Evolutionary conservation across 2,329 filamentous ascomycete species (phyloP), one percentile per base, ranked within the genome.

Genomic region (Epichloe sp.): DNA sequence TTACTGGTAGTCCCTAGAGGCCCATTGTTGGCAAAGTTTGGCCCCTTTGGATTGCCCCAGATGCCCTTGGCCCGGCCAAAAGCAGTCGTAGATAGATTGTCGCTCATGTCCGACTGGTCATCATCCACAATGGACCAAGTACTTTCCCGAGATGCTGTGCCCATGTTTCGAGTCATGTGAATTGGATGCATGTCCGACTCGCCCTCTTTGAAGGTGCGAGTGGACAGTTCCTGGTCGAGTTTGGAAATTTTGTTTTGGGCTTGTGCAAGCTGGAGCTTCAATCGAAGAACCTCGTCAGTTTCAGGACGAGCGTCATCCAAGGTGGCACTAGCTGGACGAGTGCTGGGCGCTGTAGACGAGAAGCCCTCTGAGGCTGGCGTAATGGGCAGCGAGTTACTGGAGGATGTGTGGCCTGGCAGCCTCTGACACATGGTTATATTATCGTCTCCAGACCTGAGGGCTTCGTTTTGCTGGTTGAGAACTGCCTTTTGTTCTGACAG

Each of bases 181-280:
- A 60, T 54, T 38, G 47, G 42, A 21, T 58, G 51, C 3, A 52
- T 19, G 1, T 68, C 62, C 3, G 59, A 52, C 2, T 79, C 83
- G 23, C 34, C 71, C 58, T 79, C 71, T 59, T 79, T 80, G 36
- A 72, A 71, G 51, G 80, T 75, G 34, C 80, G 80, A 23, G 74
- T 80, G 40, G 80, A 75, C 54, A 88, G 74, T 68, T 88, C 83
- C 50, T 86, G 77, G 52, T 86, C 83, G 62, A 89, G 80, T 52
- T 79, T 82, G 44, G 76, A 78, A 60, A 90, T 86, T 60, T 83
- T 78, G 62, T 74, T 81, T 54, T 85, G 80, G 37, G 86, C 85
- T 54, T 81, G 75, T 43, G 83, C 82, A 48, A 91, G 77, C 66
- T 89, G 80, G 49, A 82, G 68, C 69, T 85, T 86, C 52, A 90